Conservation (phyloP, 2,329 filamentous ascomycete species). For the Alternaria burnsii region DNA sequence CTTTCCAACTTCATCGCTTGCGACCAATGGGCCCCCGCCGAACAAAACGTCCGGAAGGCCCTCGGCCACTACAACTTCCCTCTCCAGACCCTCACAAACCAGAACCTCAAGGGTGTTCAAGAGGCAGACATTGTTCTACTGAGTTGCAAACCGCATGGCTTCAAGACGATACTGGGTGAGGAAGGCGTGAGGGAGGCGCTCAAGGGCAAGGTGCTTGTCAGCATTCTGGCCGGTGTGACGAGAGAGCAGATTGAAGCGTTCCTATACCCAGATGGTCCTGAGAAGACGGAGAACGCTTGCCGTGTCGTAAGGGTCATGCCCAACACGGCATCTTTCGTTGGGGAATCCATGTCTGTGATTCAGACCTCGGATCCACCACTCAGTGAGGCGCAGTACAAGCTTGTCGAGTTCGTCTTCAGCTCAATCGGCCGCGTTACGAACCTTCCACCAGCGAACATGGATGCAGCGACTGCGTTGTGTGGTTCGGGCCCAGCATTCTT, state of each 20-base stretch:
- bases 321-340: slow-evolving; percentile 80
- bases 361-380: slow-evolving; percentile 68
- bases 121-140: slow-evolving; percentile 78
- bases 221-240: slow-evolving; percentile 80
- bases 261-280: slow-evolving; percentile 64
- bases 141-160: slow-evolving; percentile 81
- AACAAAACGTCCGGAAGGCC: slow-evolving; percentile 71
- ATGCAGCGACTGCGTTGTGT: slow-evolving; percentile 76
- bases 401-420: slow-evolving; percentile 80
- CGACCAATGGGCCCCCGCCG: slow-evolving; percentile 74
- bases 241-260: slow-evolving; percentile 71
- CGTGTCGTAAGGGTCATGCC: slow-evolving; percentile 82
- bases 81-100: slow-evolving; percentile 73
- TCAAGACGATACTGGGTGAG: slow-evolving; percentile 71
- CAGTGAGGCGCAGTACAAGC: slow-evolving; percentile 59
- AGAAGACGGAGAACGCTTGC: slow-evolving; percentile 58
- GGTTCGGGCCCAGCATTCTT: slow-evolving; percentile 81
- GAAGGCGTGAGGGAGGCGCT: slow-evolving; percentile 76
- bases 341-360: slow-evolving; percentile 83
- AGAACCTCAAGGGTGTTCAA: slow-evolving; percentile 73
- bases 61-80: slow-evolving; percentile 69
- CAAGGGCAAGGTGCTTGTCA: slow-evolving; percentile 80
- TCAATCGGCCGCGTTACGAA: slow-evolving; percentile 75
- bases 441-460: slow-evolving; percentile 73
- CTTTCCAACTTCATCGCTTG: slow-evolving; percentile 83